A percentile compares a stretch with the other conserved stretches of the same genome.
Evolutionary conservation across 768 basidiomycete species (phyloP).

Genomic region (Boletales sp.): DNA sequence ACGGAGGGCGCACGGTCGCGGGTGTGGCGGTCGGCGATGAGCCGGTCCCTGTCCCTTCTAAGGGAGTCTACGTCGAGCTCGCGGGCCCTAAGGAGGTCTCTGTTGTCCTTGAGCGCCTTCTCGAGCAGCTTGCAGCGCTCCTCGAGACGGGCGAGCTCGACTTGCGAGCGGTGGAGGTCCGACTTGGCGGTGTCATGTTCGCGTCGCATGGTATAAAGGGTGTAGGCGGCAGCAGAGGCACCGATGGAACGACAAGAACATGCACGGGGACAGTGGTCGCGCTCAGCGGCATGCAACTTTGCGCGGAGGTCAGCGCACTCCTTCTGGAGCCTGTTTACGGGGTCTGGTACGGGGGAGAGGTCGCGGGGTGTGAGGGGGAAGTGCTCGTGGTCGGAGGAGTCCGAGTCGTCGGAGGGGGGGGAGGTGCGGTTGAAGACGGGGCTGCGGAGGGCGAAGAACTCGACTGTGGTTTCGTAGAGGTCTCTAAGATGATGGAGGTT

Average conservation of each 20-base stretch:
- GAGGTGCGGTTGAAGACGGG: constrained; percentile 23
- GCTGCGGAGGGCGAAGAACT: constrained; percentile 51
- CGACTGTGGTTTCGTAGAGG: constrained; percentile 54
- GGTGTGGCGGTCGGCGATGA: constrained; percentile 22
- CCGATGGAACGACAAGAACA: constrained; percentile 31
- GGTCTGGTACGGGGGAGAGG: constrained; percentile 39
- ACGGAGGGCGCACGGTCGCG: constrained; percentile 17
- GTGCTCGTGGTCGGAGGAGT: constrained; percentile 25
- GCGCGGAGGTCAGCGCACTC: constrained; percentile 44
- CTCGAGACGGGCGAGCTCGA: constrained; percentile 52
- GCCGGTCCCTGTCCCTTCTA: constrained; percentile 36
- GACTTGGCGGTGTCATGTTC: constrained; percentile 54
- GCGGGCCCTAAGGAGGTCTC: constrained; percentile 52
- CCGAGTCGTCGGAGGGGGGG: constrained; percentile 26
- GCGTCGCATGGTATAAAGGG: constrained; percentile 41
- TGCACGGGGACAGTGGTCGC: constrained; percentile 27
- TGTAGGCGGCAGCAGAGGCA: constrained; percentile 42
- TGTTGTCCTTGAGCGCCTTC: constrained; percentile 58
- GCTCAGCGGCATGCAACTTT: constrained; percentile 39
- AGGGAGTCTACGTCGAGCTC: constrained; percentile 60
- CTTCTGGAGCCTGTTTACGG: constrained; percentile 35
- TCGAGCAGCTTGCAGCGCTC: constrained; percentile 65
- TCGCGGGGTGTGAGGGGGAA: constrained; percentile 28
- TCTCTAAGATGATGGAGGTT: constrained; percentile 42
- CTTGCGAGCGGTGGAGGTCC: constrained; percentile 51